Percentiles rank a stretch among this genome's conserved stretches.
Evolutionary conservation across 2,329 filamentous ascomycete genomes (phyloP).

Genomic region (Epichloe hybrida): DNA sequence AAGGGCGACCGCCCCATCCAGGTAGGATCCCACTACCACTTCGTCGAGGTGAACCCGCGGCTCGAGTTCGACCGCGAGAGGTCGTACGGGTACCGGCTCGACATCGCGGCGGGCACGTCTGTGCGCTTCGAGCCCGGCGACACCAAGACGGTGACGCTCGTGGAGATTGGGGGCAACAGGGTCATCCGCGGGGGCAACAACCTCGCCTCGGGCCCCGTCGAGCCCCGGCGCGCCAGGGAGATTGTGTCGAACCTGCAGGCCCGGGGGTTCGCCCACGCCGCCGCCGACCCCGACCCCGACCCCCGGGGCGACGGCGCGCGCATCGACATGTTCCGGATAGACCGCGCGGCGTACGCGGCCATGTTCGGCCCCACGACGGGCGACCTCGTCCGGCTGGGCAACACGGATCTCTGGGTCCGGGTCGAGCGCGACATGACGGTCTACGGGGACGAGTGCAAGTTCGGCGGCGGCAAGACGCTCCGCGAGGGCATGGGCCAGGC

Average conservation of each 20-base stretch:
- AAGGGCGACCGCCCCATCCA: slow-evolving; percentile 84
- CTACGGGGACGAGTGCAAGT: slow-evolving; percentile 90
- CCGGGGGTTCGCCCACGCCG: slow-evolving; percentile 70
- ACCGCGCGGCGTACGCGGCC: slow-evolving; percentile 61
- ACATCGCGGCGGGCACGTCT: slow-evolving; percentile 83
- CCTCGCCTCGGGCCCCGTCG: slow-evolving; percentile 60
- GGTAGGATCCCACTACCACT: slow-evolving; percentile 91
- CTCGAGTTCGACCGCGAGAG: slow-evolving; percentile 75
- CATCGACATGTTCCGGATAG: slow-evolving; percentile 55
- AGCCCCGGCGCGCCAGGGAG: slow-evolving; percentile 45
- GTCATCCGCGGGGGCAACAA: slow-evolving; percentile 76
- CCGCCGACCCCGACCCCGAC: slow-evolving; percentile 33
- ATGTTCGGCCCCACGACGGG: slow-evolving; percentile 94
- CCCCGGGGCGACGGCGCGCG: slow-evolving; percentile 39
- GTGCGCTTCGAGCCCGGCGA: slow-evolving; percentile 92
- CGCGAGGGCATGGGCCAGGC: slow-evolving; percentile 95
- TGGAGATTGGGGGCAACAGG: slow-evolving; percentile 72
- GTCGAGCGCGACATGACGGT: slow-evolving; percentile 75
- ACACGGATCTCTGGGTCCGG: slow-evolving; percentile 79
- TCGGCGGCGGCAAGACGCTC: slow-evolving; percentile 87
- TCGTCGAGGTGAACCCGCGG: slow-evolving; percentile 85
- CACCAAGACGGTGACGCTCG: slow-evolving; percentile 75
- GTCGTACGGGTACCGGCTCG: slow-evolving; percentile 74
- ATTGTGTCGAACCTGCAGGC: slow-evolving; percentile 55
- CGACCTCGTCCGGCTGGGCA: slow-evolving; percentile 67